Base-by-base conservation (phyloP, 2,329 filamentous ascomycete genomes). In the Colletotrichum neosansevieriae region DNA sequence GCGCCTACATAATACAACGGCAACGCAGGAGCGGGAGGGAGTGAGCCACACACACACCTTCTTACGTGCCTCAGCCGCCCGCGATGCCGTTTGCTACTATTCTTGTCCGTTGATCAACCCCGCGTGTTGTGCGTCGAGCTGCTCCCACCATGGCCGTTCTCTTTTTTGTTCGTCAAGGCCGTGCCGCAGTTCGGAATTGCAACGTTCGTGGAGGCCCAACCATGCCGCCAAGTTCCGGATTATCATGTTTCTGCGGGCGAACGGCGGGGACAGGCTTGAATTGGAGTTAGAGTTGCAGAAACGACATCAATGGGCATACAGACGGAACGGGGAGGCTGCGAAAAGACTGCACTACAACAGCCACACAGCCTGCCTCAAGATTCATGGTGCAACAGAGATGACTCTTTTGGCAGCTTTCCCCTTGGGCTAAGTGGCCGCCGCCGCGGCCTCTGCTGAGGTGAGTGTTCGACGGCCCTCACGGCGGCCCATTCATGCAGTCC, bases 51-150 rank as follows among this genome's bases (percentile, higher is more conserved):
- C 59, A 67, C 53, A 60, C 60, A 50, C 51, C 38, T 32, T 58
- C 19, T 53, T 58, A 58, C 21, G 45, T 64, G 64, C 51, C 53
- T 47, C 61, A 54, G 47, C 60, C 53, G 59, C 51, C 64, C 59
- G 64, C 58, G 45, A 19, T 63, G 51, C 59, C 58, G 58, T 61
- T 61, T 61, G 58, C 58, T 61, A 47, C 58, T 68, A 67, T 67
- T 67, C 21, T 36, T 45, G 51, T 29, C 34, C 34, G 51, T 53
- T 51, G 44, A 29, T 51, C 59, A 58, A 44, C 59, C 58, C 44
- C 38, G 53, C 13, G 40, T 65, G 54, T 50, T 38, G 54, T 53
- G 60, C 56, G 47, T 65, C 53, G 40, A 65, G 38, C 24, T 63
- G 32, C 11, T 44, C 45, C 34, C 38, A 45, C 36, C 44, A n/a